Evolutionary conservation across 2,329 filamentous ascomycete genomes (phyloP).

Genomic region (Aspergillus thermomutatus): DNA sequence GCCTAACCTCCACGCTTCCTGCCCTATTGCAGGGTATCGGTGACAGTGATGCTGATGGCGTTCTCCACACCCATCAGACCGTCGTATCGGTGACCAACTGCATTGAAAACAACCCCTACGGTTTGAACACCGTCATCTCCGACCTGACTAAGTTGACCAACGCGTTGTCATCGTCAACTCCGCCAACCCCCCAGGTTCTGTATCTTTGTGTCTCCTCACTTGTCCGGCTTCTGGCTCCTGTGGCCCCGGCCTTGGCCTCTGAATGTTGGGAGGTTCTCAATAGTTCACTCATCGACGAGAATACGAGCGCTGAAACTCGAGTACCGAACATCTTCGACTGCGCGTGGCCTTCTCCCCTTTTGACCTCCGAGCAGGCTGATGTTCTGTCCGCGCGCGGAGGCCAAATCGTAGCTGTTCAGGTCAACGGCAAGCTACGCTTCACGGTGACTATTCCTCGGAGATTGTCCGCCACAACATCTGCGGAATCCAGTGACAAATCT

Average conservation of each 20-base stretch:
- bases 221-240: constrained; percentile 71
- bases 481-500: constrained; percentile 12
- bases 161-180: constrained; percentile 49
- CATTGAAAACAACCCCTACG: constrained; percentile 67
- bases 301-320: background rate
- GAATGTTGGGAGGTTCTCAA: constrained; percentile 70
- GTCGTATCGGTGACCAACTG: constrained; percentile 66
- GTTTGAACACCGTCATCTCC: constrained; percentile 79
- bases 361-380: constrained; percentile 36
- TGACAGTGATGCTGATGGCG: constrained; percentile 46
- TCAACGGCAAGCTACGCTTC: constrained; percentile 76
- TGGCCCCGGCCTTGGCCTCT: constrained; percentile 75
- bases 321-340: constrained; percentile 42
- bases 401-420: constrained; percentile 61
- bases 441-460: constrained; percentile 61
- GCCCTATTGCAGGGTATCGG: constrained; percentile 29
- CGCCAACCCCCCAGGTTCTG: constrained; percentile 37
- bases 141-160: constrained; percentile 82
- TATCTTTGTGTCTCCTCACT: constrained; percentile 54
- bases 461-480: constrained; percentile 34
- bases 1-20: constrained; percentile 25
- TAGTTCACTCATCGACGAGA: constrained; percentile 15
- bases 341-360: constrained; percentile 56
- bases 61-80: constrained; percentile 65
- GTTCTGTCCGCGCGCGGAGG: constrained; percentile 50